Base-by-base conservation (phyloP, 1,284 basidiomycete species). In the Laetiporus sulphureus region DNA sequence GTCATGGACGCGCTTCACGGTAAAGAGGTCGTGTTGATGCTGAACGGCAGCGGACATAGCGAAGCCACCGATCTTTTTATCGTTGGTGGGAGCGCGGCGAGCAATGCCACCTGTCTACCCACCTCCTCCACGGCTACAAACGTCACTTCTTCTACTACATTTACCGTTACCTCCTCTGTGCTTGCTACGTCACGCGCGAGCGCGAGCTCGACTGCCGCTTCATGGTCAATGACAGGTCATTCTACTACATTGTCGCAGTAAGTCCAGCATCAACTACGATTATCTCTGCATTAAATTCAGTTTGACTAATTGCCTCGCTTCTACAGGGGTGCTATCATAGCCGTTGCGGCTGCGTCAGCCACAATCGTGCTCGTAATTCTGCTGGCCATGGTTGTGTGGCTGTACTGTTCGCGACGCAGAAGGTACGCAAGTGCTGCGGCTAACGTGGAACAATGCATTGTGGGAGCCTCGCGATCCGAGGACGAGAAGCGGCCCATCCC, bases 381-480 rank as follows among this genome's bases (percentile, higher is more conserved):
- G 7, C 38, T 71, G 22, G 55, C 62, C 22, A 67, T 77, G 61
- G 45, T 64, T 7, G 35, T 71, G 20, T 76, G 70, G 53, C 47
- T 73, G 41, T 41, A 67, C 36, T 65, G 65, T 30, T 62, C 71
- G 49, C 65, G 73, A 31, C 62, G 66, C 35, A 48, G 55, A 41
- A 39, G 23, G 10, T 13, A 20, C 23, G 36, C 18, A 11, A 11
- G 27, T 13, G 16, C 30, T 21, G 36, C 20, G 11, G 13, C 37
- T 7, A 11, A 36, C 3, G 20, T 30, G 5, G 43, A 36, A 21
- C 8, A 25, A 18, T 16, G 34, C 5, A 13, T 19, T 19, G 24
- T n/a, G 24, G 21, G 11, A 22, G 15, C 15, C 8, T n/a, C 31
- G 10, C 39, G 11, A 4, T 15, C 21, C 15, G 47, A 44, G 38